Base-by-base conservation (phyloP, 306 rosid species). In the Pyrus betulifolia region DNA sequence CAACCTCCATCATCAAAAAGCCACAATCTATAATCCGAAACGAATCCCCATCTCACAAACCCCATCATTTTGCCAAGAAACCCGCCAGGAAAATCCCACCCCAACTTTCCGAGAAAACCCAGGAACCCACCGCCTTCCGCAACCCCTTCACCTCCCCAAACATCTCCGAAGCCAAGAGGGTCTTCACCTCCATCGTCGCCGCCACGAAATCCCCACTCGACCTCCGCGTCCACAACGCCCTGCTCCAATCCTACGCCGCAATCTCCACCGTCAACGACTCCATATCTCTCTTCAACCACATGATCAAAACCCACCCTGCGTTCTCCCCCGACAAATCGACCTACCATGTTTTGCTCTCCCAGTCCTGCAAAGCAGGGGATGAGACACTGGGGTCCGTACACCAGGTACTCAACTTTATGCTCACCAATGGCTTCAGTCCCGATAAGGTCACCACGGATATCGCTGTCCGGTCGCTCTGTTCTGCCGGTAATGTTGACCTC, bases 271-370 rank as follows among this genome's bases (percentile, higher is more conserved):
- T 84, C 75, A 68, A 77, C 44, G 98, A 90, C 40, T 95, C 98
- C 74, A 67, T 90, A 38, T 73, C 91, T 11, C 84, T 95, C 42
- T 87, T 92, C 75, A 91, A 82, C 69, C 92, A 95, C 85, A 92
- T 95, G 90, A 76, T 74, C 58, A 89, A 88, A 69, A 45, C 86
- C 49, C 79, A 76, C 25, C 85, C 91, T 59, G 70, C 88, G 3
- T 90, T 92, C 86, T 84, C 91, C 3, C 96, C 97, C 19, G 93
- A 90, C 18, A 86, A 78, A 18, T 90, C 91, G 42, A 92, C 93
- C 49, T 90, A 83, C 80, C 90, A 90, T 76, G 75, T 89, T 42
- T 59, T 95, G 45, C 88, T 95, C 66, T 54, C 89, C 59, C 86
- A 89, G n/a, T 76, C 92, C 69, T 88, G 93, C 84, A 73, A 62